phyloP scores from a whole-genome alignment of 2,329 filamentous ascomycete species.

The Claviceps spartinae region DNA sequence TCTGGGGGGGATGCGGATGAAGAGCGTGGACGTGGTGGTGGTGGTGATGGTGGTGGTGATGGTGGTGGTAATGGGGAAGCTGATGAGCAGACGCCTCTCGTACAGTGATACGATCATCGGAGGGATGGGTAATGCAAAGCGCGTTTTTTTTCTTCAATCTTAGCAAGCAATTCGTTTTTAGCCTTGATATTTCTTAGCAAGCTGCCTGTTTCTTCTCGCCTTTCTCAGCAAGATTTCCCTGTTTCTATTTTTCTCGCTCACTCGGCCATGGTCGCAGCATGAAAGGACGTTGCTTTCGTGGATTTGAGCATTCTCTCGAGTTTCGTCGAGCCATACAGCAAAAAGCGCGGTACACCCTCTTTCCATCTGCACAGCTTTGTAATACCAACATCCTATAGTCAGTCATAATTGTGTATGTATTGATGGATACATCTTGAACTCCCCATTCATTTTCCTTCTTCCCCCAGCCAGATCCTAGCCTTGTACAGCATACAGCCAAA shows the following conservation, averaged over 20 bases:
- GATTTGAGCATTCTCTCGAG: background rate
- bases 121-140: background rate
- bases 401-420: background rate
- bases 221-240: background rate
- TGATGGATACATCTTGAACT: background rate
- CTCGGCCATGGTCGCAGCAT: background rate
- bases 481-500: background rate
- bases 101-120: slow-evolving; percentile 9
- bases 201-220: background rate
- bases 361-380: background rate
- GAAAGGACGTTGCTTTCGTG: background rate
- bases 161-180: background rate
- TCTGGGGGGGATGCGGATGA: slow-evolving; percentile 8
- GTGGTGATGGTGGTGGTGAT: slow-evolving; percentile 5
- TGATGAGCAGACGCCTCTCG: slow-evolving; percentile 22
- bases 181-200: background rate
- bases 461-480: background rate
- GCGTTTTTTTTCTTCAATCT: background rate
- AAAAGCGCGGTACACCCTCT: background rate
- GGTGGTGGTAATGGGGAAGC: background rate
- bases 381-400: background rate
- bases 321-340: background rate
- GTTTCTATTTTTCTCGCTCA: background rate
- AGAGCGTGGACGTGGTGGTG: slow-evolving; percentile 8
- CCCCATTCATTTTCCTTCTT: background rate